Percentiles rank a stretch among this genome's conserved stretches.
Conservation (phyloP, 768 basidiomycete species). For the Pholiota molesta region DNA sequence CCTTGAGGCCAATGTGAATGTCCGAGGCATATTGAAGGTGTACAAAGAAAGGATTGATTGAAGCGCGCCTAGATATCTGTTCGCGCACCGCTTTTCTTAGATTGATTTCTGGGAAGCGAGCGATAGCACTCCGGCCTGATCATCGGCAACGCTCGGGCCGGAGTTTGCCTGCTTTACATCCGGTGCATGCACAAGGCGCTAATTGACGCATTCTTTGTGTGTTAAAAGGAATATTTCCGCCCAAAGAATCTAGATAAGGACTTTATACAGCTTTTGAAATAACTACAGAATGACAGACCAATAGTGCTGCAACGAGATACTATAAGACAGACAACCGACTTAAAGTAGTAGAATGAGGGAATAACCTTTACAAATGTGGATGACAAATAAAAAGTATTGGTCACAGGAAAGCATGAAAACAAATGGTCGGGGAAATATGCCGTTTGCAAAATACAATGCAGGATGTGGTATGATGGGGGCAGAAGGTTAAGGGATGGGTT, state of each 20-base stretch:
- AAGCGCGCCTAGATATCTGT: not conserved
- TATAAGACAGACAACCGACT: constrained; percentile 72
- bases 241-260: constrained; percentile 44
- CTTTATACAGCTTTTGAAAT: constrained; percentile 62
- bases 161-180: not conserved
- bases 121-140: not conserved
- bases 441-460: constrained; percentile 73
- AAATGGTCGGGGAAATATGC: constrained; percentile 62
- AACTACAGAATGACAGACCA: constrained; percentile 76
- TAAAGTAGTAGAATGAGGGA: constrained; percentile 47
- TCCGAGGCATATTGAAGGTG: constrained; percentile 37
- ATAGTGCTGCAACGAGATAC: constrained; percentile 63
- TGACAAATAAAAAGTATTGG: constrained; percentile 43
- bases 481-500: constrained; percentile 36
- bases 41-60: not conserved
- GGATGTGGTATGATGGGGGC: constrained; percentile 42
- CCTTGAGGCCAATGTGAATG: constrained; percentile 81
- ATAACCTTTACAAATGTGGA: constrained; percentile 65
- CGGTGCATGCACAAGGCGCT: not conserved
- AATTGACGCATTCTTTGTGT: no score
- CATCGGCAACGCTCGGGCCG: not conserved
- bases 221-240: constrained; percentile 18
- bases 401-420: constrained; percentile 53
- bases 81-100: constrained; percentile 1
- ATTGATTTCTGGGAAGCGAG: not conserved